phyloP scores from a whole-genome alignment of 2,329 filamentous ascomycete genomes.

The Polychaeton citri region DNA sequence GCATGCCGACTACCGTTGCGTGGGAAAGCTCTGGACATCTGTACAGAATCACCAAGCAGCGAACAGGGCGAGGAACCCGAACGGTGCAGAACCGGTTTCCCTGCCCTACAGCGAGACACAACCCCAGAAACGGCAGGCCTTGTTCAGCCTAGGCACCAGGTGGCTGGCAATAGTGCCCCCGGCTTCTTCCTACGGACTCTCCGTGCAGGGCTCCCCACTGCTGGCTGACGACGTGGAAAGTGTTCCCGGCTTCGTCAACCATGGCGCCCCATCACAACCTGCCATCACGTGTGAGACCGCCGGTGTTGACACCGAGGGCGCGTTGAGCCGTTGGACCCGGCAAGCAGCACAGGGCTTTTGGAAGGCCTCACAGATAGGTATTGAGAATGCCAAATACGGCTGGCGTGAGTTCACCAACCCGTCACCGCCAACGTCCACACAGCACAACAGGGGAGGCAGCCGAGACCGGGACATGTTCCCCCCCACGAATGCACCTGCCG shows the following conservation, averaged over 20 bases:
- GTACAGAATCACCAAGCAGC: slow-evolving; percentile 13
- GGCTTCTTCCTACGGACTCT: slow-evolving; percentile 54
- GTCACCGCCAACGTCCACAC: slow-evolving; percentile 22
- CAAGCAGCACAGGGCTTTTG: slow-evolving; percentile 65
- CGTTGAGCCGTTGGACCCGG: slow-evolving; percentile 37
- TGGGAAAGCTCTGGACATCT: slow-evolving; percentile 84
- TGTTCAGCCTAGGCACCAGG: slow-evolving; percentile 55
- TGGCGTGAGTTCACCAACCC: slow-evolving; percentile 71
- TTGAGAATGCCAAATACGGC: slow-evolving; percentile 61
- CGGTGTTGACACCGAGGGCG: slow-evolving; percentile 51
- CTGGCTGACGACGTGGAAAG: slow-evolving; percentile 37
- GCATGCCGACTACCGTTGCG: slow-evolving; percentile 44
- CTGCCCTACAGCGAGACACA: slow-evolving; percentile 1
- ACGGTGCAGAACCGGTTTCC: slow-evolving; percentile 5
- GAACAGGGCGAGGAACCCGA: neutral
- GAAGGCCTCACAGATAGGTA: slow-evolving; percentile 43
- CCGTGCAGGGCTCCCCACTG: slow-evolving; percentile 53
- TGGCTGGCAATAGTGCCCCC: slow-evolving; percentile 71
- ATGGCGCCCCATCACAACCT: slow-evolving; percentile 58
- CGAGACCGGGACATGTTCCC: slow-evolving; percentile 39
- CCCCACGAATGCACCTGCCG: slow-evolving; percentile 55
- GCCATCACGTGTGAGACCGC: slow-evolving; percentile 55
- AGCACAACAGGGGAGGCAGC: slow-evolving; percentile 7
- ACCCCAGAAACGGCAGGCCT: slow-evolving; percentile 31
- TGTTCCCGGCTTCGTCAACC: slow-evolving; percentile 42